Evolutionary conservation across 306 rosid genomes (phyloP).

Genomic region (Dryas octopetala): DNA sequence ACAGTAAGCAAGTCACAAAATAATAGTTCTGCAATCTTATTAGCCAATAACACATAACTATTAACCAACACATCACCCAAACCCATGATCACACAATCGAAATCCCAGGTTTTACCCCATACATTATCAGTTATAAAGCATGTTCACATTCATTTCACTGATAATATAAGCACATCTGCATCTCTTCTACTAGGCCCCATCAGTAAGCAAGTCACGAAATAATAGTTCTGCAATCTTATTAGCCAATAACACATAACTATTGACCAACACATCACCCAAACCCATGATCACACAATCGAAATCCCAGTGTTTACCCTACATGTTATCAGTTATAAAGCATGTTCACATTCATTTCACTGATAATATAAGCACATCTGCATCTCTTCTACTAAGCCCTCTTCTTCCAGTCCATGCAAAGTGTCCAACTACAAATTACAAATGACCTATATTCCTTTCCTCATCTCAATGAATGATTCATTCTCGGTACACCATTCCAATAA

Average conservation of each 20-base stretch:
- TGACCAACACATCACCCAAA: not conserved
- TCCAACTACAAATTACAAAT: not conserved
- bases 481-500: not conserved
- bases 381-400: constrained; percentile 7
- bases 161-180: not conserved
- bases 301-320: not conserved
- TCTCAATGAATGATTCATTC: not conserved
- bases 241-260: not conserved
- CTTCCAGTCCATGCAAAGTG: not conserved
- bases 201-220: constrained; percentile 8
- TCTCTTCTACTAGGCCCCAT: not conserved
- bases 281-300: not conserved
- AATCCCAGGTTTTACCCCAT: not conserved
- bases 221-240: too few species aligned
- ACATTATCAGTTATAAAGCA: not conserved
- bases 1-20: constrained; percentile 8
- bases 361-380: not conserved
- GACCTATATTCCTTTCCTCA: not conserved
- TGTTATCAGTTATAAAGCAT: not conserved
- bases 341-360: not conserved
- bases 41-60: not conserved
- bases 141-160: not conserved
- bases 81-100: not conserved
- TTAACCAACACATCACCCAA: not conserved
- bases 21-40: too few species aligned